Evolutionary conservation across 2,329 filamentous ascomycete species (phyloP).

Genomic region (Pestalotiopsis fici): DNA sequence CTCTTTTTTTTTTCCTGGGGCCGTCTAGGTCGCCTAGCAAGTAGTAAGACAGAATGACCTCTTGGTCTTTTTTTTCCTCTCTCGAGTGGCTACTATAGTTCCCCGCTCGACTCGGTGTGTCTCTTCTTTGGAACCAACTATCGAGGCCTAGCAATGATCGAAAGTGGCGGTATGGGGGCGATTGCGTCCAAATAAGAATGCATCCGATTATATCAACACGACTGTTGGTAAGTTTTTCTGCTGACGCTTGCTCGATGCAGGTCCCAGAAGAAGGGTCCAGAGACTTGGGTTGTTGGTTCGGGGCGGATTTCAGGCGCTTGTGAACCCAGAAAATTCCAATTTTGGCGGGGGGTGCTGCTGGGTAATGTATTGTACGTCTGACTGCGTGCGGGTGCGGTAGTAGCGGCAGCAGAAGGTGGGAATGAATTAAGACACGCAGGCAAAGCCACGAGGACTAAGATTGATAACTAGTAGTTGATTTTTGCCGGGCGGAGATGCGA

Average conservation of each 20-base stretch:
- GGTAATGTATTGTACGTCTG: background rate
- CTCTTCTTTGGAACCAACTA: background rate
- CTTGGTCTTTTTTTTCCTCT: background rate
- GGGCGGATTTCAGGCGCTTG: constrained; percentile 4
- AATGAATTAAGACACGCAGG: background rate
- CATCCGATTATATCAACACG: background rate
- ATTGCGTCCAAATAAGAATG: background rate
- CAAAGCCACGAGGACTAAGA: background rate
- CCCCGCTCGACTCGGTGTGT: constrained; percentile 7
- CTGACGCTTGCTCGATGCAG: constrained; percentile 1
- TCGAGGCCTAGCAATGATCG: background rate
- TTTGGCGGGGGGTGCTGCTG: background rate
- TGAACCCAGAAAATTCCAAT: background rate
- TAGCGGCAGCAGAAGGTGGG: background rate
- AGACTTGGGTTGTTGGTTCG: constrained; percentile 10
- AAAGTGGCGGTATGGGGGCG: background rate
- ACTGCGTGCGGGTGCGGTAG: background rate
- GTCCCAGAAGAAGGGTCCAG: constrained; percentile 3
- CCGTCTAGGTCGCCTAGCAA: background rate
- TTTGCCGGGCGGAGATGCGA: constrained; percentile 2
- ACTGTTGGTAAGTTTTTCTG: background rate
- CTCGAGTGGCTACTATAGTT: background rate
- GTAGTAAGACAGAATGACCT: background rate
- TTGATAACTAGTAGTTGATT: background rate
- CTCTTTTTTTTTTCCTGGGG: background rate